Evolutionary conservation across 2,329 filamentous ascomycete genomes (phyloP), one percentile per base, ranked within the genome.

Genomic region (Cladosporium austrohemisphaericum): DNA sequence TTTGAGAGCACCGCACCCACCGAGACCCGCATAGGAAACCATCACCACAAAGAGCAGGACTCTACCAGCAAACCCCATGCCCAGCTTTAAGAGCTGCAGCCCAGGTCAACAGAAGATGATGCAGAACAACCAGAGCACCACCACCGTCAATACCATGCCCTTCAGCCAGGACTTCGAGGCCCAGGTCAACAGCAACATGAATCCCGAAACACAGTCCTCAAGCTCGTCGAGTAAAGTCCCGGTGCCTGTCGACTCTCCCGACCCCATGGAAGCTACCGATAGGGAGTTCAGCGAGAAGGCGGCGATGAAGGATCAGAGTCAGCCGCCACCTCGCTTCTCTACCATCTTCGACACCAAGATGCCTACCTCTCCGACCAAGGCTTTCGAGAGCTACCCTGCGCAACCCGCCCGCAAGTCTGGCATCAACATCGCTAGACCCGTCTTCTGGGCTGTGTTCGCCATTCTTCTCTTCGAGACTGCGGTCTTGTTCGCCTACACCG

Each of bases 401-500:
- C 55, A 59, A 3, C 40, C 53, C 4, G 28, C 7, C n/a, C 54
- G 54, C 13, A 60, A 55, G 49, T 58, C 60, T 14, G 66, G 66
- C 18, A 57, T 69, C 41, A 58, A 57, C 50, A 41, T 69, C 3
- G 59, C 64, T 1, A 62, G 60, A 41, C 55, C 60, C 14, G 35
- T 68, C 26, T 62, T 68, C 55, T 56, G 64, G 45, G 54, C 66
- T 22, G 53, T 69, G 32, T 53, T 60, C 22, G 40, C 60, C 16
- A 58, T 66, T 10, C 55, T 68, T 10, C 53, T 64, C 41, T 60
- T 67, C 52, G 65, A 67, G 48, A 65, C 61, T 49, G 63, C 59
- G 2, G 47, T 65, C 23, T 59, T 69, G 16, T 68, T 69, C 52
- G 60, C 64, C 13, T 69, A 68, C 57, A 68, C 65, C 4, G 55